A percentile compares a stretch with the other conserved stretches of the same genome.
Conservation (phyloP, 441 rosid species). For the Breynia disticha region DNA sequence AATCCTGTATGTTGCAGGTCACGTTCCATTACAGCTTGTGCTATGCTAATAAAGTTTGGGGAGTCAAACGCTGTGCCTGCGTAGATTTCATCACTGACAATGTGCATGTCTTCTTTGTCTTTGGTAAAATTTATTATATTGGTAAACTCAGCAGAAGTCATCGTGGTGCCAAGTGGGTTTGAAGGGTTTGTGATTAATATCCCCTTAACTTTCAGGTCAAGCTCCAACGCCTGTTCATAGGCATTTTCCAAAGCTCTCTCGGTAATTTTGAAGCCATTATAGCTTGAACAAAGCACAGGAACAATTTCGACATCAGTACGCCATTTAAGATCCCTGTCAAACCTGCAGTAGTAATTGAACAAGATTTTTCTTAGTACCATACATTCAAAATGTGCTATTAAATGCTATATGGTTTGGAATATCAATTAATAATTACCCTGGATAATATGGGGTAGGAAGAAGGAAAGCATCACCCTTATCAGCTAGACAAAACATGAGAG, state of each 20-base stretch:
- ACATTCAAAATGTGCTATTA: background rate
- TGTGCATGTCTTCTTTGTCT: constrained; percentile 56
- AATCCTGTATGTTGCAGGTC: constrained; percentile 36
- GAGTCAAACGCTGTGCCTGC: constrained; percentile 72
- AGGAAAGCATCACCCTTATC: constrained; percentile 81
- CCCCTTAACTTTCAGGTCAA: constrained; percentile 61
- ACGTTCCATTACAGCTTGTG: constrained; percentile 50
- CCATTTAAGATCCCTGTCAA: constrained; percentile 96
- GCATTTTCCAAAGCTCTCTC: constrained; percentile 54
- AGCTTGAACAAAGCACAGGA: constrained; percentile 69
- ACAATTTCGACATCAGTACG: constrained; percentile 78
- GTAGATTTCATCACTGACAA: constrained; percentile 86
- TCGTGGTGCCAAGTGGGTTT: constrained; percentile 77
- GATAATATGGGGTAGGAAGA: constrained; percentile 87
- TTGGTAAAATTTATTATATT: constrained; percentile 51
- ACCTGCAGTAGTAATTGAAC: constrained; percentile 31
- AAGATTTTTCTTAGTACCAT: constrained; percentile 9
- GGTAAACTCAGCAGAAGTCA: constrained; percentile 52
- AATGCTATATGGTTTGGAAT: background rate
- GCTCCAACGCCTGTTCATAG: constrained; percentile 46
- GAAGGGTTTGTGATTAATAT: constrained; percentile 85
- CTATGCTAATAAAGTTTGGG: constrained; percentile 54
- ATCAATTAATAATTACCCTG: constrained; percentile 48
- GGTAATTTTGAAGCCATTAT: constrained; percentile 71
- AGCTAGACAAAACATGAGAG: constrained; percentile 80